A percentile compares a stretch with the other conserved stretches of the same genome.
Conservation (phyloP, 2,329 filamentous ascomycete genomes). For the Aspergillus carbonarius region DNA sequence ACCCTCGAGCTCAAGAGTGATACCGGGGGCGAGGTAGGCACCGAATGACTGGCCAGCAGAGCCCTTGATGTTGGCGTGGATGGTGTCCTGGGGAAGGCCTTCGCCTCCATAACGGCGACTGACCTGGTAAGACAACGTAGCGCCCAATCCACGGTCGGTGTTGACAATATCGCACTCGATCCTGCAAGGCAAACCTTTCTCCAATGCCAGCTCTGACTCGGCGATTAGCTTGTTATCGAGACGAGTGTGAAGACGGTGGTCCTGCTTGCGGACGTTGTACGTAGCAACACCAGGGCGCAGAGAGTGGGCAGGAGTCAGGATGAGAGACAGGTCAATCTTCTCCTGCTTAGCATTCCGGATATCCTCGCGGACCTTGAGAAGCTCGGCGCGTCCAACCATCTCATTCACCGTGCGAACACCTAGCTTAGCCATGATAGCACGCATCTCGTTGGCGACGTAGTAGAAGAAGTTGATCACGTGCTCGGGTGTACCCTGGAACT, state of each 20-base stretch:
- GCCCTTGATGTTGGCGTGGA: conserved; percentile 94
- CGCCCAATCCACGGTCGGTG: conserved; percentile 90
- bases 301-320: conserved; percentile 93
- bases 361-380: conserved; percentile 82
- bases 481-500: conserved; percentile 89
- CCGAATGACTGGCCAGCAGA: conserved; percentile 96
- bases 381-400: conserved; percentile 92
- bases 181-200: conserved; percentile 88
- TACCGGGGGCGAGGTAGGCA: conserved; percentile 87
- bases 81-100: conserved; percentile 86
- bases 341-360: conserved; percentile 83
- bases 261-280: conserved; percentile 97
- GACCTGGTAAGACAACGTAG: conserved; percentile 92
- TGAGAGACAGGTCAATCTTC: conserved; percentile 89
- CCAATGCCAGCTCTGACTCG: conserved; percentile 88
- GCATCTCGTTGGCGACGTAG: conserved; percentile 92
- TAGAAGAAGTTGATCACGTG: conserved; percentile 99
- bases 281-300: conserved; percentile 91
- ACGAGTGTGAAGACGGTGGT: conserved; percentile 87
- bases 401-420: conserved; percentile 95
- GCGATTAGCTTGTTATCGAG: conserved; percentile 97
- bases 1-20: conserved; percentile 92
- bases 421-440: conserved; percentile 94
- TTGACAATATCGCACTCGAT: conserved; percentile 97
- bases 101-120: conserved; percentile 88